Evolutionary conservation across 192 early-diverging fungal genomes (phyloP).

Genomic region (Coemansia sp.): DNA sequence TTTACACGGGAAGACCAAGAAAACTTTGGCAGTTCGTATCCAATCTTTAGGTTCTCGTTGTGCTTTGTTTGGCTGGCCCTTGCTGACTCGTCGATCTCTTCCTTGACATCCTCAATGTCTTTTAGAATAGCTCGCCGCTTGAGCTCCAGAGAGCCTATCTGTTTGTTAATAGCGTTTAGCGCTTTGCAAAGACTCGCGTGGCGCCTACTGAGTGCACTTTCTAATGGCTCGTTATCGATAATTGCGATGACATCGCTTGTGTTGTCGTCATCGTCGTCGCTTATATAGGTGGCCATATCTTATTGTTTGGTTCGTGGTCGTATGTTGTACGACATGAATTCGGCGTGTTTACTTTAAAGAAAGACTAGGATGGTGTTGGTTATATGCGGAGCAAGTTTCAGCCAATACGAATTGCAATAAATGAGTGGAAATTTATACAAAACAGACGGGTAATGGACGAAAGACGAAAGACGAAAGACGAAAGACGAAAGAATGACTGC

Average conservation of each 20-base stretch:
- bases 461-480: too few species aligned
- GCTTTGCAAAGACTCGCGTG: slow-evolving; percentile 15
- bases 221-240: background rate
- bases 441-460: too few species aligned
- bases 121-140: slow-evolving; percentile 10
- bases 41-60: slow-evolving; percentile 24
- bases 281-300: slow-evolving; percentile 8
- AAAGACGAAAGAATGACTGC: too few species aligned
- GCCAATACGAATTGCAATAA: too few species aligned
- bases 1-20: slow-evolving; percentile 55
- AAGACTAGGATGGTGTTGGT: too few species aligned
- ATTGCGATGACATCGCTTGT: slow-evolving; percentile 7
- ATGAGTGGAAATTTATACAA: too few species aligned
- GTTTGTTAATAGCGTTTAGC: slow-evolving; percentile 24
- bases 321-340: too few species aligned
- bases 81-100: slow-evolving; percentile 23
- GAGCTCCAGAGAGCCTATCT: slow-evolving; percentile 30
- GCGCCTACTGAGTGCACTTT: slow-evolving; percentile 6
- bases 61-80: slow-evolving; percentile 14
- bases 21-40: slow-evolving; percentile 51
- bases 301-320: background rate
- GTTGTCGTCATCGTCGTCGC: slow-evolving; percentile 16
- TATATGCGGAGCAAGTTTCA: too few species aligned
- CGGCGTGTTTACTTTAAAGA: too few species aligned
- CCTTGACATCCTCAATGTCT: slow-evolving; percentile 16